Evolutionary conservation across 257 asterid species (phyloP).

Genomic region (Lavandula angustifolia): DNA sequence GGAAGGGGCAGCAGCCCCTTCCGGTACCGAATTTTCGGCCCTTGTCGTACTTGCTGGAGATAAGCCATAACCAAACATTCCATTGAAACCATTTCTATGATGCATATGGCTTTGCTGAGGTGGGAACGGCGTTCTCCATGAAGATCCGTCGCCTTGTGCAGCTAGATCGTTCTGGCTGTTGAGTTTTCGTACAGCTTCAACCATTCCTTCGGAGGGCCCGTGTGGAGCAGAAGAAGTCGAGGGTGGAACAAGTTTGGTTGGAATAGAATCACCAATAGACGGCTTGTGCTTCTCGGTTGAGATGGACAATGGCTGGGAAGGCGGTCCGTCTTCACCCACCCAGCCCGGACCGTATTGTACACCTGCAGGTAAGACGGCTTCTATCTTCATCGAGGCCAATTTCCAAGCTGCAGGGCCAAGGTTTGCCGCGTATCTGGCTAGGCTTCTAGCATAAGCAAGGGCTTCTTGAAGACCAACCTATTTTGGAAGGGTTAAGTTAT

Average conservation of each 20-base stretch:
- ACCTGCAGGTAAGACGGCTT: conserved; percentile 66
- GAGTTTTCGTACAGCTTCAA: conserved; percentile 58
- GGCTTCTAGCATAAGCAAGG: conserved; percentile 88
- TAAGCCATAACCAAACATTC: conserved; percentile 43
- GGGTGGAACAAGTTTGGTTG: conserved; percentile 44
- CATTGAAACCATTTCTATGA: conserved; percentile 59
- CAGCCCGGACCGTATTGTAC: conserved; percentile 93
- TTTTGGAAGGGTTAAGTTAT: not conserved
- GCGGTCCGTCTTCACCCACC: conserved; percentile 70
- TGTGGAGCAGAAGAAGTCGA: conserved; percentile 43
- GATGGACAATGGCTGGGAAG: conserved; percentile 42
- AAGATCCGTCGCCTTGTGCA: conserved; percentile 37
- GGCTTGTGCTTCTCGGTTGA: conserved; percentile 47
- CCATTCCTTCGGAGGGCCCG: conserved; percentile 44
- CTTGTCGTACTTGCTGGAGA: conserved; percentile 36
- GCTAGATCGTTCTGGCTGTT: conserved; percentile 52
- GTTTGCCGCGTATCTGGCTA: conserved; percentile 78
- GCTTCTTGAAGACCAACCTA: conserved; percentile 93
- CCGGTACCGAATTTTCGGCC: conserved; percentile 36
- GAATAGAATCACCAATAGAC: conserved; percentile 36
- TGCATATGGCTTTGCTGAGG: conserved; percentile 48
- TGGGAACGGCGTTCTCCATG: conserved; percentile 41
- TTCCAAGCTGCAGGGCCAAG: conserved; percentile 94
- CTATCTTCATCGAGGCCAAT: conserved; percentile 72
- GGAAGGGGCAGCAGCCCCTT: conserved; percentile 28